phyloP scores from a whole-genome alignment of 2,329 filamentous ascomycete genomes.

The Aspergillus carbonarius region DNA sequence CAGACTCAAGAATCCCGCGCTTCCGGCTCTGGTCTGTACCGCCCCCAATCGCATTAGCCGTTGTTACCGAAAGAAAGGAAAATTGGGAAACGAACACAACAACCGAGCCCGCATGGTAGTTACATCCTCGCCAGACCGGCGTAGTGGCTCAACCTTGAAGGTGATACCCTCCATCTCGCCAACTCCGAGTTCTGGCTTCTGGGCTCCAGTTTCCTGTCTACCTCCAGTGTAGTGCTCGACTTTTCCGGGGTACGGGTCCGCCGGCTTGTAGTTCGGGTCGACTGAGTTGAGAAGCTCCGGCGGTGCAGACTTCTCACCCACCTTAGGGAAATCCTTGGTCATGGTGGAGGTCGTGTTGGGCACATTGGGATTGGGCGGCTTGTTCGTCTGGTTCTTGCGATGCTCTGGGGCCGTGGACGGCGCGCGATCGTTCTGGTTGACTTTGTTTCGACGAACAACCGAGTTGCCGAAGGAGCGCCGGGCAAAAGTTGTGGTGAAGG shows the following conservation, averaged over 20 bases:
- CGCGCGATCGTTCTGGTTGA: conserved; percentile 52
- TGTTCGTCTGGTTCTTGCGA: conserved; percentile 57
- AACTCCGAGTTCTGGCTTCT: conserved; percentile 68
- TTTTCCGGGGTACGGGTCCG: conserved; percentile 61
- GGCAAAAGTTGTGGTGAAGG: conserved; percentile 26
- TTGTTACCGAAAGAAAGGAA: not conserved
- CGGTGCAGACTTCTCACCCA: conserved; percentile 57
- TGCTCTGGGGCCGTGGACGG: conserved; percentile 56
- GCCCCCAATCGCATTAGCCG: not conserved
- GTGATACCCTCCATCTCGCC: conserved; percentile 83
- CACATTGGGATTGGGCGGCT: conserved; percentile 60
- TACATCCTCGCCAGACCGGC: conserved; percentile 77
- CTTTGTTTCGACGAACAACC: conserved; percentile 32
- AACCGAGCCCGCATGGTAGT: conserved; percentile 86
- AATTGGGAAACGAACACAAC: conserved; percentile 51
- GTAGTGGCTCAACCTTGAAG: conserved; percentile 88
- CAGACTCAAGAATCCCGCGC: conserved; percentile 90
- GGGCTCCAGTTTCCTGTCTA: conserved; percentile 54
- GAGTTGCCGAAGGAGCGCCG: conserved; percentile 34
- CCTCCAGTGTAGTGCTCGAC: conserved; percentile 66
- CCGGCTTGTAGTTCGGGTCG: conserved; percentile 57
- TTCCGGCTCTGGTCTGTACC: conserved; percentile 88
- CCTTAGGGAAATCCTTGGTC: conserved; percentile 60
- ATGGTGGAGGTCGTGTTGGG: conserved; percentile 65
- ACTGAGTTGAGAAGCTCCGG: conserved; percentile 61